A percentile compares a stretch with the other conserved stretches of the same genome.
phyloP scores from a whole-genome alignment of 2,329 filamentous ascomycete genomes.

The Pseudopithomyces maydicus region DNA sequence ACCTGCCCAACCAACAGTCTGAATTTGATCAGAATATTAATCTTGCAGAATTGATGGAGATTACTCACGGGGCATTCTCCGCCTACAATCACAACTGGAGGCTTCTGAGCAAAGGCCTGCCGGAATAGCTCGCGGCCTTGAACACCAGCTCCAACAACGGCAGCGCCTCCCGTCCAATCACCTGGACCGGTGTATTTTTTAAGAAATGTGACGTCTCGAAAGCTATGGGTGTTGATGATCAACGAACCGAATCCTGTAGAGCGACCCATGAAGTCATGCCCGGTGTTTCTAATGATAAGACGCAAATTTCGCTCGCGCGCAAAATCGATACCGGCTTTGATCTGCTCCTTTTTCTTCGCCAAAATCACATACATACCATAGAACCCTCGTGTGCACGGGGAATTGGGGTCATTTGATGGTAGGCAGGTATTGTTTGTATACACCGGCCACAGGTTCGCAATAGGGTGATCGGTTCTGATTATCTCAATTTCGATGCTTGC shows the following conservation, averaged over 20 bases:
- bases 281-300: conserved; percentile 42
- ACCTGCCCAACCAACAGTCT: conserved; percentile 48
- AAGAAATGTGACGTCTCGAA: conserved; percentile 37
- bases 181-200: conserved; percentile 38
- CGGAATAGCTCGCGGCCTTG: conserved; percentile 41
- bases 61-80: conserved; percentile 42
- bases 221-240: conserved; percentile 44
- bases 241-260: conserved; percentile 41
- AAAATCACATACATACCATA: conserved; percentile 41
- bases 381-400: conserved; percentile 37
- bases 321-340: conserved; percentile 42
- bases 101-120: conserved; percentile 33
- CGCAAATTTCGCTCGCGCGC: conserved; percentile 37
- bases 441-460: conserved; percentile 39
- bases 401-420: conserved; percentile 28
- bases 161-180: conserved; percentile 38
- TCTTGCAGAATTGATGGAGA: not conserved
- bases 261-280: conserved; percentile 44
- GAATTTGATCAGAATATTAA: conserved; percentile 4
- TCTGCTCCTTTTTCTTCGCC: conserved; percentile 37
- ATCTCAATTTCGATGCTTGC: conserved; percentile 2
- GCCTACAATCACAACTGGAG: conserved; percentile 41
- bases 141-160: conserved; percentile 39
- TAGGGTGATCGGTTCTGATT: conserved; percentile 37
- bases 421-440: conserved; percentile 43